A percentile compares a stretch with the other conserved stretches of the same genome.
These are phyloP conservation scores for Schizothecium vesticola DNA, from an alignment of 495 filamentous ascomycete species.

Conservation along the genomic window DNA sequence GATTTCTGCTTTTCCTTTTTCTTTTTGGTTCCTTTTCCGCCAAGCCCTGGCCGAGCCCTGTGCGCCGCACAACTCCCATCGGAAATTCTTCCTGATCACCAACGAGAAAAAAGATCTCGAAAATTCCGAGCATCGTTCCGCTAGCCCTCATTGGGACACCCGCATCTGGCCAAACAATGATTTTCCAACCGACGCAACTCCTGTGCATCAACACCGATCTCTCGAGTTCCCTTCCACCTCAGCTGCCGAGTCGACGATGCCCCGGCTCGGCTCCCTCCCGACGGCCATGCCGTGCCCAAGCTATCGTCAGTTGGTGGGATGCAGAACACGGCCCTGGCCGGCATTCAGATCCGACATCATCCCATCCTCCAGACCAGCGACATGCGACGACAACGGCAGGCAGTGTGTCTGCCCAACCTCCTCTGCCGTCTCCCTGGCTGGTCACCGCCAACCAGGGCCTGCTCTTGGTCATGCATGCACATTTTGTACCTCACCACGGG, in stretches of 20 bases:
- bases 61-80: neutral
- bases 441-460: neutral
- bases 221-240: neutral
- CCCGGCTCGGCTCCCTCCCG: slow-evolving; percentile 9
- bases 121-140: slow-evolving; percentile 5
- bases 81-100: slow-evolving; percentile 1
- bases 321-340: too few relatives aligned
- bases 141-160: neutral
- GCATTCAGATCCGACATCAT: too few relatives aligned
- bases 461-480: neutral
- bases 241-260: neutral
- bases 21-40: neutral
- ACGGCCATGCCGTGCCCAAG: neutral
- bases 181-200: neutral
- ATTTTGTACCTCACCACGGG: neutral
- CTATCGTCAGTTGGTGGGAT: too few relatives aligned
- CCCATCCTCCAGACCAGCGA: neutral
- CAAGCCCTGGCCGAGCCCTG: slow-evolving; percentile 3
- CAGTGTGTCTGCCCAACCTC: neutral
- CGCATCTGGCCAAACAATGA: neutral
- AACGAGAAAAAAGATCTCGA: slow-evolving; percentile 1
- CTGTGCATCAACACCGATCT: neutral
- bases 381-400: neutral
- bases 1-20: neutral
- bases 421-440: neutral